phyloP scores from a whole-genome alignment of 306 rosid species.

The Herpetospermum pedunculosum region DNA sequence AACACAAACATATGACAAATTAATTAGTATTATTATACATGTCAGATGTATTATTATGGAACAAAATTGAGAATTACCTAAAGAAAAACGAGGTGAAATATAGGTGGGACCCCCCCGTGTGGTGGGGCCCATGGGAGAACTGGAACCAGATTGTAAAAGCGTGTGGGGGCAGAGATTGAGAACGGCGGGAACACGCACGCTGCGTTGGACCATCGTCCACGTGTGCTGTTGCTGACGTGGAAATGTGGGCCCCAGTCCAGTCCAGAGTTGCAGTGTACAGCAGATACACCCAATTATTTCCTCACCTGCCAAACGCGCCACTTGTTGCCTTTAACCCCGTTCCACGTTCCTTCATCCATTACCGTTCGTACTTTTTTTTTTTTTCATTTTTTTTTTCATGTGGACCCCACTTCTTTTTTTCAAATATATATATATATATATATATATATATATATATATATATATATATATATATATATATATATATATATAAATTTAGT shows the following conservation, averaged over 20 bases:
- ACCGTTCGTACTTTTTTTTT: conserved; percentile 4
- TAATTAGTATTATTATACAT: too few species aligned
- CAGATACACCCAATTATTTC: not conserved
- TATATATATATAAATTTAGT: too few species aligned
- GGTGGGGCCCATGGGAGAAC: not conserved
- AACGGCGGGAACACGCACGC: conserved; percentile 3
- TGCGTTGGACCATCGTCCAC: conserved; percentile 1
- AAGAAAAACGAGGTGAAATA: too few species aligned
- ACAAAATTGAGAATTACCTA: too few species aligned
- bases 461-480: too few species aligned
- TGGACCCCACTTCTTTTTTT: not conserved
- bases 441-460: too few species aligned
- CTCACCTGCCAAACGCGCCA: not conserved
- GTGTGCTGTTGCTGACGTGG: not conserved
- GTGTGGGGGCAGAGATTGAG: conserved; percentile 1
- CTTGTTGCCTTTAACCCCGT: not conserved
- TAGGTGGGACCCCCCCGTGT: too few species aligned
- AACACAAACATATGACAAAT: too few species aligned
- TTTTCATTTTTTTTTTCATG: not conserved
- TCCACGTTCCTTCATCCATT: conserved; percentile 15
- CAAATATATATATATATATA: too few species aligned
- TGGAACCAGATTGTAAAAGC: conserved; percentile 5
- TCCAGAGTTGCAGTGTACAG: too few species aligned
- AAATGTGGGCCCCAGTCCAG: not conserved
- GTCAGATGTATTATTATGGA: too few species aligned